Evolutionary conservation across 805 yeast genomes (phyloP).

Genomic region (Ogataea henricii): DNA sequence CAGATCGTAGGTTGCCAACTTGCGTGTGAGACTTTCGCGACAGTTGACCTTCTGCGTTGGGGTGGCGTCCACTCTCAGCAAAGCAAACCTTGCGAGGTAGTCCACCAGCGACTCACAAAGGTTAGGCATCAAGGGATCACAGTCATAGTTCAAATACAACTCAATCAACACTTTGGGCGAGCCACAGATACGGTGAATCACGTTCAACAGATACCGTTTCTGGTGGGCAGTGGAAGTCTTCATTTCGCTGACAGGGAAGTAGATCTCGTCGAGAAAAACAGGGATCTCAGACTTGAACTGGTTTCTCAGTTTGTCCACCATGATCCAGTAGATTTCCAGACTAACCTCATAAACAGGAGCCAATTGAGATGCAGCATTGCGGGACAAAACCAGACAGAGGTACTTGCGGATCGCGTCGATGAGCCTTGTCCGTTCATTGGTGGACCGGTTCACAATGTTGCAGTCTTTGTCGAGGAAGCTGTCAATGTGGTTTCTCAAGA

Average conservation of each 20-base stretch:
- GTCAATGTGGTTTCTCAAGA: constrained; percentile 81
- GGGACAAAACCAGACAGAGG: constrained; percentile 75
- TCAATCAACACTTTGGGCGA: constrained; percentile 92
- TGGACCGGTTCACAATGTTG: constrained; percentile 50
- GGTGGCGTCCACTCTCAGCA: constrained; percentile 71
- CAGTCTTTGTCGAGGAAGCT: constrained; percentile 67
- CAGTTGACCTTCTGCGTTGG: constrained; percentile 63
- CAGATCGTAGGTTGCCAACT: constrained; percentile 73
- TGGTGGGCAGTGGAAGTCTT: constrained; percentile 91
- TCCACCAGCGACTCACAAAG: constrained; percentile 82
- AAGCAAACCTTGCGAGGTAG: constrained; percentile 69
- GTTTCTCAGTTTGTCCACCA: constrained; percentile 77
- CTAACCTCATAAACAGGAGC: constrained; percentile 92
- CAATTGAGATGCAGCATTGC: constrained; percentile 89
- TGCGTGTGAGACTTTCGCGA: constrained; percentile 50
- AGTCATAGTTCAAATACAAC: constrained; percentile 91
- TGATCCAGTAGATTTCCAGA: constrained; percentile 89
- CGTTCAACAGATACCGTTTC: constrained; percentile 78
- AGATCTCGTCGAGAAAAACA: constrained; percentile 88
- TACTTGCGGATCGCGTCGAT: constrained; percentile 84
- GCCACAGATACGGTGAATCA: constrained; percentile 79
- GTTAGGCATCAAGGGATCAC: constrained; percentile 81
- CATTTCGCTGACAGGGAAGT: constrained; percentile 92
- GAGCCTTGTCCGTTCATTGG: constrained; percentile 59
- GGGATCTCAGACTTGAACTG: constrained; percentile 93